phyloP scores from a whole-genome alignment of 2,329 filamentous ascomycete genomes.

The Pseudogymnoascus sp. region DNA sequence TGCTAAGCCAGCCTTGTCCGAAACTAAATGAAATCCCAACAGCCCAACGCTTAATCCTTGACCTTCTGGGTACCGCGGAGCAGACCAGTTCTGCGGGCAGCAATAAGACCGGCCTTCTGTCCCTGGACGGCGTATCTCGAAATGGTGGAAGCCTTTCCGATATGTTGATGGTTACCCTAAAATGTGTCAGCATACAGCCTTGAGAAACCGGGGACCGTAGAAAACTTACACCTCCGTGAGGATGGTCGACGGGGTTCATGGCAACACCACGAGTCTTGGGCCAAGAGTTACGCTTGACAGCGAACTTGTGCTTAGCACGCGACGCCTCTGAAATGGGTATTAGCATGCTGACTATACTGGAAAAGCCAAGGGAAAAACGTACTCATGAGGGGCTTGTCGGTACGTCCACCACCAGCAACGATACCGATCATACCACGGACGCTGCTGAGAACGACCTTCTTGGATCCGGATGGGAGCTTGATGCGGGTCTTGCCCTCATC shows the following conservation, averaged over 20 bases:
- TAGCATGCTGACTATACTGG: slow-evolving; percentile 30
- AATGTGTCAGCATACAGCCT: slow-evolving; percentile 97
- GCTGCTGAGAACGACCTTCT: slow-evolving; percentile 94
- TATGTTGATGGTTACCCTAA: slow-evolving; percentile 97
- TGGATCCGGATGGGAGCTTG: slow-evolving; percentile 98
- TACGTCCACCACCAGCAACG: slow-evolving; percentile 97
- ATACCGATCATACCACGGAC: slow-evolving; percentile 99
- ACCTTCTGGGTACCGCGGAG: slow-evolving; percentile 99
- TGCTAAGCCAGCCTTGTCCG: slow-evolving; percentile 29
- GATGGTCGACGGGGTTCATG: slow-evolving; percentile 99
- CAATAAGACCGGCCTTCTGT: slow-evolving; percentile 99
- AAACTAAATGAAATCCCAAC: slow-evolving; percentile 28
- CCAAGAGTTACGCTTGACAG: slow-evolving; percentile 99
- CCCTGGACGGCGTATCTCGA: slow-evolving; percentile 94
- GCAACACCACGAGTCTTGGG: slow-evolving; percentile 99
- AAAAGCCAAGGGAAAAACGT: slow-evolving; percentile 35
- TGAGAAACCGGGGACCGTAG: slow-evolving; percentile 10
- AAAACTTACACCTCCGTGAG: slow-evolving; percentile 75
- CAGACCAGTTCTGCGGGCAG: slow-evolving; percentile 98
- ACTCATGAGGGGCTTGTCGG: slow-evolving; percentile 98
- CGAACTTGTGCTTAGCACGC: slow-evolving; percentile 99
- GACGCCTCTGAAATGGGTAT: slow-evolving; percentile 71
- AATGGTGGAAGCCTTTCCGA: slow-evolving; percentile 99
- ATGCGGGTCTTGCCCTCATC: slow-evolving; percentile 99
- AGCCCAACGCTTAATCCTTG: slow-evolving; percentile 67